Evolutionary conservation across 1,139 yeast genomes (phyloP).

Genomic region (Lizanozyma gosingica): DNA sequence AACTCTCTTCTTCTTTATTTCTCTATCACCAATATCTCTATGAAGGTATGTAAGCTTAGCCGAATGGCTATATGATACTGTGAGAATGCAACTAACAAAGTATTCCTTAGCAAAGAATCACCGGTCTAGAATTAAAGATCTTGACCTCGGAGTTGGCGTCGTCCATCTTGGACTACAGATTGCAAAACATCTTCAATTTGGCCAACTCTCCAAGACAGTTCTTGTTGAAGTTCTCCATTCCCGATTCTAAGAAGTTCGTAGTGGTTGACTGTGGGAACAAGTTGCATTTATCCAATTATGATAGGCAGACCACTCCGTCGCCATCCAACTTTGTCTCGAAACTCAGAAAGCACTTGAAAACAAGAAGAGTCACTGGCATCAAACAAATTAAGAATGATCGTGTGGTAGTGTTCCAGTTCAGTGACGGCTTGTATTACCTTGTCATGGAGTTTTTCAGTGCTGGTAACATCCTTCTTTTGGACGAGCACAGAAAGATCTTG

Average conservation of each 20-base stretch:
- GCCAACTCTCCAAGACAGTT: slow-evolving; percentile 67
- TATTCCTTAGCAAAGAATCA: slow-evolving; percentile 61
- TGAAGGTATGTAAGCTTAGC: slow-evolving; percentile 3
- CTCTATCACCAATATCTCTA: too few relatives aligned
- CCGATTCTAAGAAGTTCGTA: slow-evolving; percentile 69
- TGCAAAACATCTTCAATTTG: slow-evolving; percentile 81
- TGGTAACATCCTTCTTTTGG: slow-evolving; percentile 77
- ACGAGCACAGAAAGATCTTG: slow-evolving; percentile 57
- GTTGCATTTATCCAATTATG: slow-evolving; percentile 69
- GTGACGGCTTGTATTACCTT: slow-evolving; percentile 69
- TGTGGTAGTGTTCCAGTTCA: slow-evolving; percentile 69
- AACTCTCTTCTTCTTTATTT: too few relatives aligned
- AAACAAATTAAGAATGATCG: slow-evolving; percentile 74
- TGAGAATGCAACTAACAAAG: not conserved
- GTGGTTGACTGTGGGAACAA: slow-evolving; percentile 85
- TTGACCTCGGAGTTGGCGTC: slow-evolving; percentile 56
- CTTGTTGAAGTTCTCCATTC: slow-evolving; percentile 70
- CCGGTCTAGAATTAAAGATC: slow-evolving; percentile 73
- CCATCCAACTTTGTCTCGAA: slow-evolving; percentile 85
- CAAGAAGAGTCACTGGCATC: slow-evolving; percentile 65
- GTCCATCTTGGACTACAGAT: slow-evolving; percentile 53
- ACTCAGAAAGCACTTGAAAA: slow-evolving; percentile 75
- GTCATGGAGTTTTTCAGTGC: slow-evolving; percentile 93
- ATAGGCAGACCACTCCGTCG: slow-evolving; percentile 67
- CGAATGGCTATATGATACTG: too few relatives aligned